phyloP scores from a whole-genome alignment of 2,329 filamentous ascomycete genomes.

The Paracorniculantispora psalliotae region DNA sequence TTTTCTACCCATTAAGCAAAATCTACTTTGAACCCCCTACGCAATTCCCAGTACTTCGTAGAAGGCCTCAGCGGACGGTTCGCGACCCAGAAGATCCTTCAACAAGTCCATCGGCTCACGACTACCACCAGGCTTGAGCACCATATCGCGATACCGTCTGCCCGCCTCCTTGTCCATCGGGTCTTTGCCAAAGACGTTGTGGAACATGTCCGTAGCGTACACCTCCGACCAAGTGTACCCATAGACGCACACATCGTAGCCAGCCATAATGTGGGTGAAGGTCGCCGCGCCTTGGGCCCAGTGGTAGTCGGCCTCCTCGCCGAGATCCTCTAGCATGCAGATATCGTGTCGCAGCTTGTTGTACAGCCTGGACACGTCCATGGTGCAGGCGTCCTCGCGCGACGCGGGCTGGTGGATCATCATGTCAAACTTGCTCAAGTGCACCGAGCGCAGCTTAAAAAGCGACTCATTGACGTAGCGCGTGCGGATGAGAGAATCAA shows the following conservation, averaged over 20 bases:
- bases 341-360: conserved; percentile 64
- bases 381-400: conserved; percentile 55
- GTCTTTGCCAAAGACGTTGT: conserved; percentile 63
- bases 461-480: conserved; percentile 56
- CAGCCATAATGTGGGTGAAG: conserved; percentile 70
- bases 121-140: conserved; percentile 65
- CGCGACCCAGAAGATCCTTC: conserved; percentile 65
- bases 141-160: conserved; percentile 65
- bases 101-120: conserved; percentile 71
- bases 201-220: conserved; percentile 74
- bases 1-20: too few species aligned
- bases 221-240: conserved; percentile 62
- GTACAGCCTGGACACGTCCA: conserved; percentile 59
- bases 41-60: conserved; percentile 60
- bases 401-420: conserved; percentile 60
- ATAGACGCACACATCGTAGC: conserved; percentile 73
- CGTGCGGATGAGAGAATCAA: conserved; percentile 3
- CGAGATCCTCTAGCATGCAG: conserved; percentile 41
- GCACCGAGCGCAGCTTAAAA: conserved; percentile 68
- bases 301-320: conserved; percentile 42
- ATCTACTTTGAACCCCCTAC: too few species aligned
- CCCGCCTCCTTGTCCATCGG: conserved; percentile 68
- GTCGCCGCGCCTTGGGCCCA: conserved; percentile 71
- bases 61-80: conserved; percentile 67
- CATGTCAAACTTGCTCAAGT: conserved; percentile 76